These are phyloP conservation scores for Tolypocladium capitatum DNA, from an alignment of 2,329 filamentous ascomycete genomes.

Conservation along the genomic window DNA sequence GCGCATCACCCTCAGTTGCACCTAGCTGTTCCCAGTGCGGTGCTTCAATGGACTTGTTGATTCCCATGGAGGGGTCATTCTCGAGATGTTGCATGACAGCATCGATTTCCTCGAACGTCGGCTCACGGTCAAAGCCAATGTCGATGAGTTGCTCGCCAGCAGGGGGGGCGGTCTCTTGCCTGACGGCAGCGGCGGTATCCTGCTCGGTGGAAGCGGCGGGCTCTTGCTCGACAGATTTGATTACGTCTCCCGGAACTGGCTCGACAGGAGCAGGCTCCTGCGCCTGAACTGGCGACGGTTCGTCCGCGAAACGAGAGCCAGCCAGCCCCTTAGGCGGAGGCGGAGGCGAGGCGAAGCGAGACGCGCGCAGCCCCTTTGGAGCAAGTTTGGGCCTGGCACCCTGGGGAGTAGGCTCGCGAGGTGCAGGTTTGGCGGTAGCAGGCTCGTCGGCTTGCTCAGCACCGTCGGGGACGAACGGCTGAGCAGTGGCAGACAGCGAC, in stretches of 20 bases:
- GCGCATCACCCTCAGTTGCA: constrained; percentile 23
- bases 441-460: constrained; percentile 14
- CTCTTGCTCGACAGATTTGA: constrained; percentile 17
- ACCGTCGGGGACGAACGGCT: constrained; percentile 47
- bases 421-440: constrained; percentile 6
- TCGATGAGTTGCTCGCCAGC: not conserved
- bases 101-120: constrained; percentile 74
- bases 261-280: constrained; percentile 11
- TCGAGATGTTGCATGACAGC: constrained; percentile 79
- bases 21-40: constrained; percentile 25
- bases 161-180: constrained; percentile 10
- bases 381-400: constrained; percentile 17
- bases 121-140: constrained; percentile 18
- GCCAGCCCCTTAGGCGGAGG: constrained; percentile 28
- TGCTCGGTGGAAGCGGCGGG: not conserved
- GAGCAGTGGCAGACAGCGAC: constrained; percentile 53
- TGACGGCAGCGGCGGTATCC: constrained; percentile 7
- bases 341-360: constrained; percentile 33
- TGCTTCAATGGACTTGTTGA: constrained; percentile 46
- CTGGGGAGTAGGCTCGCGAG: constrained; percentile 9
- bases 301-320: constrained; percentile 30
- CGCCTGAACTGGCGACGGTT: constrained; percentile 18
- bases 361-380: constrained; percentile 26
- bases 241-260: constrained; percentile 13
- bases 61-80: constrained; percentile 58